Evolutionary conservation across 2,329 filamentous ascomycete species (phyloP), one percentile per base, ranked within the genome.

Genomic region (Hymenotorrendiella dingleyae): DNA sequence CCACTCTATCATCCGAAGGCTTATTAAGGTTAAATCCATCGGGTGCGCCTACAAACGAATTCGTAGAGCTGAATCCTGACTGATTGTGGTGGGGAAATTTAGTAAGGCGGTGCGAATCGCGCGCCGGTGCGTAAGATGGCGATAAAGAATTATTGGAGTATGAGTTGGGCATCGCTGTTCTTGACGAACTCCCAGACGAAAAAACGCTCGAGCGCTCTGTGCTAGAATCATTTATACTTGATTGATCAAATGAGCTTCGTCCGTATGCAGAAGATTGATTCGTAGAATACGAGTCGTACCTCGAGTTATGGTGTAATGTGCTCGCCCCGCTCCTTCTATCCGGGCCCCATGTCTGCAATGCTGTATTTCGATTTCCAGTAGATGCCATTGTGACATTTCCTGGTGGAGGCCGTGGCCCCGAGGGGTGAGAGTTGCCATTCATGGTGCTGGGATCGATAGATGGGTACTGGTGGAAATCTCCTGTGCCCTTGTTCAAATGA

Each of bases 401-500:
- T 48, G 70, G 76, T 49, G 75, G 77, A 27, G 77, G 79, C 49
- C 82, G 73, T 44, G 78, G 73, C 9, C 78, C 78, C 7, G 76
- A 75, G 32, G 75, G 69, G 56, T 83, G 78, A 28, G 75, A 70
- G 45, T 69, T 70, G 36, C 70, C 61, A 53, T 67, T 71, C 42
- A 69, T 60, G 28, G 68, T 61, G 37, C 73, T 65, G 22, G 77
- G 69, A 53, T 84, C 81, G 62, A 85, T 80, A 40, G 76, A 76
- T 30, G 89, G 88, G 63, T 96, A 95, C 60, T 95, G 91, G 67
- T 95, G 88, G 61, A 82, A 95, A 64, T 96, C 90, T 54, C 70
- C 69, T 36, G 78, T 78, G 52, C 72, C 73, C 66, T 88, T 90
- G 63, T 88, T 90, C 41, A 94, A 68, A 58, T 94, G 87, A 64